phyloP scores from a whole-genome alignment of 2,329 filamentous ascomycete species.

The Neonectria punicea region DNA sequence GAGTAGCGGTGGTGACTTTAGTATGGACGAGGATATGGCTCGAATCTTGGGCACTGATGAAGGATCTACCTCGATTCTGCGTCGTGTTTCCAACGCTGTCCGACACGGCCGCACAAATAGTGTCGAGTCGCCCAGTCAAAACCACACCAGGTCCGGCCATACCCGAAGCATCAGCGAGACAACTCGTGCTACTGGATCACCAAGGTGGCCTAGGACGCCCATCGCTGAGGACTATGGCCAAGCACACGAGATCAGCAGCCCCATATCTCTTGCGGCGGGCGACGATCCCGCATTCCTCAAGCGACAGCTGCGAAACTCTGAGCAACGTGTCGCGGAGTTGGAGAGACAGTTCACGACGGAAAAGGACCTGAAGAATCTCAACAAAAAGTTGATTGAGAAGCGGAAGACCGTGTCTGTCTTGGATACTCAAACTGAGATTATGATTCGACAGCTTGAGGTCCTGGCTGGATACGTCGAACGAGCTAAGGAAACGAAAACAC shows the following conservation, averaged over 20 bases:
- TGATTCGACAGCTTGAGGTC: slow-evolving; percentile 90
- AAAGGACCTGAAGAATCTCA: slow-evolving; percentile 77
- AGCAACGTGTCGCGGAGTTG: slow-evolving; percentile 87
- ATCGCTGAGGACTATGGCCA: slow-evolving; percentile 64
- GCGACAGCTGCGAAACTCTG: slow-evolving; percentile 81
- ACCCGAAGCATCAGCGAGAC: slow-evolving; percentile 73
- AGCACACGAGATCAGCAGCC: slow-evolving; percentile 75
- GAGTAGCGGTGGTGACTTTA: slow-evolving; percentile 87
- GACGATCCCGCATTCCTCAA: slow-evolving; percentile 76
- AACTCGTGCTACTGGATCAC: slow-evolving; percentile 71
- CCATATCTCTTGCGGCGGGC: slow-evolving; percentile 70
- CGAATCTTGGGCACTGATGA: slow-evolving; percentile 86
- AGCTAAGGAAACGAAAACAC: slow-evolving; percentile 83
- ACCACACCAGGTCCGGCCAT: slow-evolving; percentile 59
- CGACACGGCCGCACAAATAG: slow-evolving; percentile 92
- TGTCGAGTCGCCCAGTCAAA: slow-evolving; percentile 64
- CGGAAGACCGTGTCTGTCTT: slow-evolving; percentile 94
- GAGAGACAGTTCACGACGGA: slow-evolving; percentile 78
- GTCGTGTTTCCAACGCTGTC: slow-evolving; percentile 91
- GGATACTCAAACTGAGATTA: slow-evolving; percentile 94
- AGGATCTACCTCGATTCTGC: slow-evolving; percentile 80
- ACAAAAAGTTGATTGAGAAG: slow-evolving; percentile 90
- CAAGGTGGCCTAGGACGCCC: slow-evolving; percentile 77
- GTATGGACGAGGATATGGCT: slow-evolving; percentile 94
- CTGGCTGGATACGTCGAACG: slow-evolving; percentile 88